A percentile compares a stretch with the other conserved stretches of the same genome.
Evolutionary conservation across 2,329 filamentous ascomycete species (phyloP).

Genomic region (Alternaria metachromatica): DNA sequence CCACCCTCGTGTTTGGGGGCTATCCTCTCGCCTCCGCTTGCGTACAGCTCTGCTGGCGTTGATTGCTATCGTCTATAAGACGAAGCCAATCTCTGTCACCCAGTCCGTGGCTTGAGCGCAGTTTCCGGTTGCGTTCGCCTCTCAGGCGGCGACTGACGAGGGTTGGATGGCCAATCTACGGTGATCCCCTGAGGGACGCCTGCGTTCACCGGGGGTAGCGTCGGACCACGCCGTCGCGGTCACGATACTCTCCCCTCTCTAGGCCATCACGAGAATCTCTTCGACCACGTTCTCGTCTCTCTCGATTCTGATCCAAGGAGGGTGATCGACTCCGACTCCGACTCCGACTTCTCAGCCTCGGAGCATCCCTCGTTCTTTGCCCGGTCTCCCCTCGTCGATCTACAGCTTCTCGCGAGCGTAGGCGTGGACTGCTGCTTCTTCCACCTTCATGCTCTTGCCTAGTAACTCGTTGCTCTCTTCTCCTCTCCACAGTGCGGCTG

Average conservation of each 20-base stretch:
- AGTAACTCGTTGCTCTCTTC: neutral
- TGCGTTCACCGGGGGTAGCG: neutral
- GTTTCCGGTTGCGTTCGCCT: fast-evolving
- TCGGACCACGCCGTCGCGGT: neutral
- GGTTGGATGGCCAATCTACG: neutral
- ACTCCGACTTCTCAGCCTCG: neutral
- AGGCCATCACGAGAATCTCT: neutral
- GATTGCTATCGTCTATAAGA: no score
- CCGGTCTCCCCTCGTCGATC: neutral
- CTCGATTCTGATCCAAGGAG: neutral
- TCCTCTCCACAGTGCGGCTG: no score
- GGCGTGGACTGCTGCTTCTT: neutral
- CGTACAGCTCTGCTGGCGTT: neutral
- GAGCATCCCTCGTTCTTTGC: neutral
- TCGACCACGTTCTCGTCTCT: neutral
- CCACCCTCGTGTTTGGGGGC: neutral
- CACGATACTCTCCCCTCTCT: neutral
- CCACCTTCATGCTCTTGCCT: neutral
- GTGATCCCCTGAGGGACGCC: neutral
- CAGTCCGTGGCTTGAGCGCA: fast-evolving
- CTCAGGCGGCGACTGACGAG: fast-evolving
- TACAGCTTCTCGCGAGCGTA: neutral
- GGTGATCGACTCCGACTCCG: neutral
- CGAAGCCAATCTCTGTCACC: neutral
- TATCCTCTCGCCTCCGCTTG: neutral